Evolutionary conservation across 106 monocot species (phyloP).

Genomic region (Dendrobium chrysotoxum): DNA sequence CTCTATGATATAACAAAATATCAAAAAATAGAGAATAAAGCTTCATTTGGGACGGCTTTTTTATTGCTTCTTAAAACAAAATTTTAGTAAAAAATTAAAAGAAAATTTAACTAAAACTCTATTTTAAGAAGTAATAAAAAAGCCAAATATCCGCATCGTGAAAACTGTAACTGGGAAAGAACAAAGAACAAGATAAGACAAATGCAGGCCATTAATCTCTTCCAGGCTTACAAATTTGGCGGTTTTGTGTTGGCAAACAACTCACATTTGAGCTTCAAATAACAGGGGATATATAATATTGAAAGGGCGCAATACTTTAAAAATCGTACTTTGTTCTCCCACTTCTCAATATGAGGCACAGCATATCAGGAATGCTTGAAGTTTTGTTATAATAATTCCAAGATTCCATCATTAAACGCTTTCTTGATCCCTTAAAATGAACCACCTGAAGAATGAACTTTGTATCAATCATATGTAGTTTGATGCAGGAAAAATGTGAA

Average conservation of each 20-base stretch:
- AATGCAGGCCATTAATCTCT: no score
- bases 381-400: constrained; percentile 83
- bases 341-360: constrained; percentile 80
- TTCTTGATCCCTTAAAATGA: constrained; percentile 97
- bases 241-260: neutral
- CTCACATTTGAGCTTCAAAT: no score
- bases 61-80: no score
- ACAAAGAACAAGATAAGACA: no score
- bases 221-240: neutral
- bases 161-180: no score
- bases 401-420: constrained; percentile 89
- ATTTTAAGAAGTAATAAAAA: no score
- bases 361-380: constrained; percentile 57
- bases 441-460: constrained; percentile 48
- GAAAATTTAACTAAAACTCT: no score
- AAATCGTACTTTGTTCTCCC: constrained; percentile 95
- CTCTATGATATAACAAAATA: no score
- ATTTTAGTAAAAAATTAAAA: no score
- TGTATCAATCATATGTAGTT: neutral
- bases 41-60: no score
- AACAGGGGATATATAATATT: neutral
- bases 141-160: no score
- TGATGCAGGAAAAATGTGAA: neutral
- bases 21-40: no score
- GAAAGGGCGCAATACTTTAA: constrained; percentile 15